Conservation (phyloP, 352 stramenopile species). For the Pythium sp. region DNA sequence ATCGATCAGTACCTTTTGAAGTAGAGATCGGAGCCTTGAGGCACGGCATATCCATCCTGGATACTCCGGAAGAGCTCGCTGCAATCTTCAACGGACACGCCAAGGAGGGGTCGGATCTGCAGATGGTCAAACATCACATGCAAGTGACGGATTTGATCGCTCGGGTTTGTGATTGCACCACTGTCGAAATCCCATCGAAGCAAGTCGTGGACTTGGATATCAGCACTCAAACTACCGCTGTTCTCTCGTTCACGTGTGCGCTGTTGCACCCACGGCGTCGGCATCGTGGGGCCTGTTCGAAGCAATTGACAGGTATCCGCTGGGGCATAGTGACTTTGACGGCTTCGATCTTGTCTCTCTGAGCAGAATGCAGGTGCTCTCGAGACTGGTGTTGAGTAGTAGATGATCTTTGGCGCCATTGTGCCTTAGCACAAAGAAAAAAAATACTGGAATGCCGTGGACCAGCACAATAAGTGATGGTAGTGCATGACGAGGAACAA, state of each 20-base stretch:
- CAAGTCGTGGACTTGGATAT: slow-evolving; percentile 3
- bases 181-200: slow-evolving; percentile 22
- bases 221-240: not conserved
- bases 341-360: not conserved
- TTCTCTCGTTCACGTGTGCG: not conserved
- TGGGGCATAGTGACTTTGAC: not conserved
- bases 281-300: not conserved
- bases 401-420: not conserved
- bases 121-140: slow-evolving; percentile 20
- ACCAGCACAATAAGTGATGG: not conserved
- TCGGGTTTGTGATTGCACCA: not conserved
- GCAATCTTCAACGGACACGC: slow-evolving; percentile 9
- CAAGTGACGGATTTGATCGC: slow-evolving; percentile 15
- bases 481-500: not conserved
- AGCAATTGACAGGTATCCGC: not conserved
- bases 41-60: slow-evolving; percentile 12
- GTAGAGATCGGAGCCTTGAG: not conserved
- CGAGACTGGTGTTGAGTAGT: not conserved
- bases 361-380: not conserved
- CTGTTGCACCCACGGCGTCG: not conserved
- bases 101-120: slow-evolving; percentile 1
- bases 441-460: not conserved
- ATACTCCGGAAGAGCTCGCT: slow-evolving; percentile 10
- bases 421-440: not conserved
- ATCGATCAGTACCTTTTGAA: slow-evolving; percentile 15